Conservation (phyloP, 2,329 filamentous ascomycete genomes). For the Trichophyton mentagrophytes region DNA sequence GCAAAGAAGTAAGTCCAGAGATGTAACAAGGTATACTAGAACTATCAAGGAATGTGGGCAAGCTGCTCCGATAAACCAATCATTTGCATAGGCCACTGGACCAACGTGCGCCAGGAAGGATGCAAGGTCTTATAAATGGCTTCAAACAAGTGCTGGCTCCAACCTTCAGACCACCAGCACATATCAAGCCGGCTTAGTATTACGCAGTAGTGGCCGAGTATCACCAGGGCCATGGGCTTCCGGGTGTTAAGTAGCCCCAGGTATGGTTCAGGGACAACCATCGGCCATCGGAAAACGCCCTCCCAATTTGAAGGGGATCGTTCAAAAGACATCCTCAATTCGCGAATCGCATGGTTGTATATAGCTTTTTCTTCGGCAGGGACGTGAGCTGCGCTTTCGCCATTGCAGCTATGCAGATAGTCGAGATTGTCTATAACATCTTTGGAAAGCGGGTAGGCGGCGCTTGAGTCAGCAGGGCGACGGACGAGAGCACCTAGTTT, state of each 20-base stretch:
- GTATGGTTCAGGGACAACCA: constrained; percentile 52
- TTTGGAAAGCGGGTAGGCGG: constrained; percentile 12
- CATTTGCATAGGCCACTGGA: constrained; percentile 18
- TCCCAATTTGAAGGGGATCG: constrained; percentile 14
- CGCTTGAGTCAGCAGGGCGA: constrained; percentile 9
- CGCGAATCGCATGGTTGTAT: constrained; percentile 16
- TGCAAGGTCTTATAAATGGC: constrained; percentile 34
- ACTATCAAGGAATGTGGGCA: neutral
- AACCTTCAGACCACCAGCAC: constrained; percentile 56
- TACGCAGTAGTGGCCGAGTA: constrained; percentile 55
- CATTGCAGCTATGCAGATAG: constrained; percentile 15
- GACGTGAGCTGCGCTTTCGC: constrained; percentile 13
- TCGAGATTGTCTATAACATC: constrained; percentile 15
- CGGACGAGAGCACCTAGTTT: constrained; percentile 16
- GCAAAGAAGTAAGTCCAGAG: neutral
- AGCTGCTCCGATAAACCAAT: constrained; percentile 9
- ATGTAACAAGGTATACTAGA: neutral
- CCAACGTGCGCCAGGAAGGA: constrained; percentile 14
- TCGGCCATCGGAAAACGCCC: constrained; percentile 45
- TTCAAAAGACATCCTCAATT: constrained; percentile 16
- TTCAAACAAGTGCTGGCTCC: constrained; percentile 53
- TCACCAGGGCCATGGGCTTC: constrained; percentile 49
- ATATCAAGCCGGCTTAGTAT: constrained; percentile 48
- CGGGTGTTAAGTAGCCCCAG: constrained; percentile 49
- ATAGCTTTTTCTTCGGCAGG: constrained; percentile 14